Base-by-base conservation (phyloP, 352 stramenopile genomes). In the Thalassiosira livingstoniorum region DNA sequence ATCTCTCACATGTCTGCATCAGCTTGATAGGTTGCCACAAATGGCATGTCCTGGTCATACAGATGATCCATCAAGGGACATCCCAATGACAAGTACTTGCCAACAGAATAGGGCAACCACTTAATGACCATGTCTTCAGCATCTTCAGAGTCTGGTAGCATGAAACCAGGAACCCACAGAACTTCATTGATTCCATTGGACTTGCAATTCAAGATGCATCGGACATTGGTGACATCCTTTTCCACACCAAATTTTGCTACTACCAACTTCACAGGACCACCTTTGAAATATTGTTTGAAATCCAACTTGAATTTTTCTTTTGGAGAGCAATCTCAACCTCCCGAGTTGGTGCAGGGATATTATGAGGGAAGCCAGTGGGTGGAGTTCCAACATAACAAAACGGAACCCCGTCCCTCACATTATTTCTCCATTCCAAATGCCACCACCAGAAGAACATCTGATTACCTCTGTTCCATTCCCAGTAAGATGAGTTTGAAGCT, bases 1-100 rank as follows among this genome's bases (percentile, higher is more conserved):
- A 79, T 78, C 54, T 89, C 66, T 54, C 82, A 79, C 63, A 82
- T 51, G 62, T 91, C 83, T 35, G 63, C 70, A 39, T 91, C 83
- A 60, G 37, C 31, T 35, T 74, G 62, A 32, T 37, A 68, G 37
- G 35, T 32, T 55, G 65, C 68, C 60, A 80, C 65, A 29, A 74
- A 82, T 1, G 5, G 27, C 2, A n/a, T 34, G 2, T 32, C 18
- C 4, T 74, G 35, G 67, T 68, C 62, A n/a, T n/a, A n/a, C n/a
- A 63, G 61, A 42, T 74, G 69, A 54, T 80, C 61, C 53, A 35
- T 10, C 4, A 35, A n/a, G 13, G 25, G 53, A 61, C 37, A 74
- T 61, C 43, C 58, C 13, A 2, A 0, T 21, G 4, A 10, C 71
- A 79, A 71, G 27, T 79, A 72, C 25, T 43, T 35, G 11, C 21